Evolutionary conservation across 2,329 filamentous ascomycete genomes (phyloP), one percentile per base, ranked within the genome.

Genomic region (Pseudogymnoascus sp.): DNA sequence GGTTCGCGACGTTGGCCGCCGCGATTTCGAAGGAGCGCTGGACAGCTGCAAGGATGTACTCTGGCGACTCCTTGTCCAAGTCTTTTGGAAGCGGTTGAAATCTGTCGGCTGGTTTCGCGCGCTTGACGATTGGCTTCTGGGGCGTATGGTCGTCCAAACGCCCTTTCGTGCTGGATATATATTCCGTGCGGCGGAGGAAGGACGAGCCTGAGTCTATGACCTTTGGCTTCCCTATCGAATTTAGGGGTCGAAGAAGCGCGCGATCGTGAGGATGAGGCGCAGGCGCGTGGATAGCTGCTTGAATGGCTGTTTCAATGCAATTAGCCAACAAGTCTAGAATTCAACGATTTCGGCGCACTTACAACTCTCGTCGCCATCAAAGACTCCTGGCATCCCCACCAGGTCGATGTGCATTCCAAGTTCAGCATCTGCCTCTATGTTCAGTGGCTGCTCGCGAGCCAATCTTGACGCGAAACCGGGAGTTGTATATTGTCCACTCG

Each of bases 361-460:
- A 97, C 92, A 91, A 77, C 88, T 88, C 79, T 97, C 93, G 74
- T 97, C 92, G 63, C 92, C 93, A 70, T 97, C 87, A 71, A 97
- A 97, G 62, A 97, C 87, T 31, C 92, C 92, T 5, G 93, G 93
- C 78, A 97, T 90, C 70, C 94, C 94, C 63, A 97, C 89, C 68
- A 99, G 78, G 74, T 97, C 93, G 72, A 99, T 86, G 64, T 92
- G 92, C 94, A 99, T 97, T 63, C 94, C 94, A 69, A 97, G 83
- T 79, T 99, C 94, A 7, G 92, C 94, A 83, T 99, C 94, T 31
- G 92, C 92, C 76, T 99, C 94, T 65, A 99, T 94, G 72, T 97
- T 97, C 58, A 96, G 80, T 60, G 93, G 90, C 78, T 97, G 94
- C 71, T 96, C 92, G 71, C 93, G 83, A 15, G 90, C 91, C 68